Evolutionary conservation across 2,329 filamentous ascomycete genomes (phyloP).

Genomic region (Colletotrichum sp.): DNA sequence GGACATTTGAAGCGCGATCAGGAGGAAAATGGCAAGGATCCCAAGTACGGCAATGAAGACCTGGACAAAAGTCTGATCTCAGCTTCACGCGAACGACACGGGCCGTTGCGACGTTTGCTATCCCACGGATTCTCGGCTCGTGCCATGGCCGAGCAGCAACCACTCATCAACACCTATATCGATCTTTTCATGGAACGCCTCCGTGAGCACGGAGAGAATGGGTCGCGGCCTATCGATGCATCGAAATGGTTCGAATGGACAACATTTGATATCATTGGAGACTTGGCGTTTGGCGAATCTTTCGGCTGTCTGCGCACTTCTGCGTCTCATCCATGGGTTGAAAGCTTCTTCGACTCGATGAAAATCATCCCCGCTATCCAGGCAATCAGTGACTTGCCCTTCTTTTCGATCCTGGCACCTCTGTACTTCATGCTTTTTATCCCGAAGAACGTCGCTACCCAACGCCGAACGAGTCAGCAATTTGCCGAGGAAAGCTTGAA

Average conservation of each 20-base stretch:
- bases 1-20: conserved; percentile 22
- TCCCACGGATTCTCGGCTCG: conserved; percentile 32
- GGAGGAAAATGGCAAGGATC: conserved; percentile 1
- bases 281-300: conserved; percentile 31
- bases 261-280: conserved; percentile 34
- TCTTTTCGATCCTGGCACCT: background rate
- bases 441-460: background rate
- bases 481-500: background rate
- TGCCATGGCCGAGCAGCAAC: conserved; percentile 34
- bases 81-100: conserved; percentile 19
- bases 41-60: background rate
- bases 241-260: conserved; percentile 22
- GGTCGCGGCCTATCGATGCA: background rate
- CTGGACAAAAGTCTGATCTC: background rate
- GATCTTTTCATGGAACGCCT: conserved; percentile 36
- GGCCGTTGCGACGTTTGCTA: conserved; percentile 24
- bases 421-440: background rate
- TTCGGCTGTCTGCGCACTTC: conserved; percentile 29
- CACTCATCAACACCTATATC: conserved; percentile 29
- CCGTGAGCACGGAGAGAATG: background rate
- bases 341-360: conserved; percentile 22
- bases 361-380: background rate
- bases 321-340: conserved; percentile 30
- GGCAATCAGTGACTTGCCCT: background rate
- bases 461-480: background rate